Conservation (phyloP, 352 stramenopile genomes). For the Phytophthora pseudosyringae region DNA sequence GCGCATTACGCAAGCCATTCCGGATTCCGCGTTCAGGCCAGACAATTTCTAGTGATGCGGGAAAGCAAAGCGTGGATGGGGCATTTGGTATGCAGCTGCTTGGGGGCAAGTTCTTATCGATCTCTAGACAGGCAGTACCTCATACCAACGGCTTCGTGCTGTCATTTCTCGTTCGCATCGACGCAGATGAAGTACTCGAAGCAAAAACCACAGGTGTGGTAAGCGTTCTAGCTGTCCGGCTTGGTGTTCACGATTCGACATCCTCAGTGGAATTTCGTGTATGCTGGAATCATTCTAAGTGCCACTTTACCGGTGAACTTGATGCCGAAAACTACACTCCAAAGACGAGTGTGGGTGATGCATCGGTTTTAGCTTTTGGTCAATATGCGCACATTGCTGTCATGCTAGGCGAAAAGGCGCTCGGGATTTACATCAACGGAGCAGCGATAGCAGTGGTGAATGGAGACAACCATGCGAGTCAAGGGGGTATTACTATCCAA, state of each 20-base stretch:
- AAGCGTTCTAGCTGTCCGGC: constrained; percentile 25
- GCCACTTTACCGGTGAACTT: constrained; percentile 26
- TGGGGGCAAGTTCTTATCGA: constrained; percentile 28
- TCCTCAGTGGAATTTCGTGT: constrained; percentile 27
- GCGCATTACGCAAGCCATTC: constrained; percentile 67
- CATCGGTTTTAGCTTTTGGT: constrained; percentile 19
- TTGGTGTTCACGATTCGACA: constrained; percentile 6
- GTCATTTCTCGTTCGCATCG: constrained; percentile 61
- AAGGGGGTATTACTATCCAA: constrained; percentile 18
- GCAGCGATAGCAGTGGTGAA: constrained; percentile 9
- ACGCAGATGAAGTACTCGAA: constrained; percentile 13
- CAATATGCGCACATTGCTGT: constrained; percentile 41
- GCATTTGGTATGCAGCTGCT: constrained; percentile 53
- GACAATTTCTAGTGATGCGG: constrained; percentile 1
- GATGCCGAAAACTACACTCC: constrained; percentile 2
- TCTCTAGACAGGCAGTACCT: constrained; percentile 5
- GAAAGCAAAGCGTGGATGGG: constrained; percentile 8
- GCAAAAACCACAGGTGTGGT: background rate
- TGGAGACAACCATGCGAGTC: background rate
- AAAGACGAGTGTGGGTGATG: background rate
- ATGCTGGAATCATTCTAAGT: constrained; percentile 22
- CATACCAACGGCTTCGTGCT: constrained; percentile 20
- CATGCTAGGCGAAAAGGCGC: background rate
- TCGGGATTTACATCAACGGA: constrained; percentile 35
- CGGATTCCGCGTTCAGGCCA: constrained; percentile 34